Evolutionary conservation across 2,329 filamentous ascomycete genomes (phyloP).

Genomic region (Penicillium decumbens): DNA sequence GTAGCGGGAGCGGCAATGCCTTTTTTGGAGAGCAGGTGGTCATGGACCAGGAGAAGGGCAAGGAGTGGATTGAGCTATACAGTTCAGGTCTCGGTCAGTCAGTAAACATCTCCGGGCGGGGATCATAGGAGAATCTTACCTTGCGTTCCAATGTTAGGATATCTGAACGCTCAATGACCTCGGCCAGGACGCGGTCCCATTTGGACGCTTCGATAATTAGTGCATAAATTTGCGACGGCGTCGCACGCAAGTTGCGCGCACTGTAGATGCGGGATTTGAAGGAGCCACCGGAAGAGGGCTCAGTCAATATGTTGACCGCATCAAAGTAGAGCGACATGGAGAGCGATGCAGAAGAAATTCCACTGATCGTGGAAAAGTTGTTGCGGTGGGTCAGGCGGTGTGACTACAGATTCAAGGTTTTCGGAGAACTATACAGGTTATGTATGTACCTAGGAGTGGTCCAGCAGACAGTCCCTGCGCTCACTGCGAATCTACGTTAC

Average conservation of each 20-base stretch:
- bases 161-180: constrained; percentile 78
- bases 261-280: constrained; percentile 80
- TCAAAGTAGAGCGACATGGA: constrained; percentile 94
- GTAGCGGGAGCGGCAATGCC: constrained; percentile 76
- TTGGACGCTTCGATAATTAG: constrained; percentile 81
- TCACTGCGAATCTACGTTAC: too few relatives aligned
- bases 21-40: constrained; percentile 73
- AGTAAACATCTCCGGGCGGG: constrained; percentile 23
- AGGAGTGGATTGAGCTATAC: constrained; percentile 72
- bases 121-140: constrained; percentile 48
- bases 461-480: too few relatives aligned
- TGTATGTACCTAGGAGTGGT: too few relatives aligned
- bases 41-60: constrained; percentile 77
- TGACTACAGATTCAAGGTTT: neutral
- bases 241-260: constrained; percentile 68
- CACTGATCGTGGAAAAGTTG: neutral
- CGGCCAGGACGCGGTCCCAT: constrained; percentile 81
- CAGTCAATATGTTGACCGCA: constrained; percentile 68
- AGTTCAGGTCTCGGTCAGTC: constrained; percentile 33
- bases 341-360: constrained; percentile 6
- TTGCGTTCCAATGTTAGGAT: constrained; percentile 78
- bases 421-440: too few relatives aligned
- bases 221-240: constrained; percentile 78
- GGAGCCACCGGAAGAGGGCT: constrained; percentile 67
- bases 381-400: neutral